These are phyloP conservation scores for Jackrogersella minutella DNA, from an alignment of 495 filamentous ascomycete species.

Conservation along the genomic window DNA sequence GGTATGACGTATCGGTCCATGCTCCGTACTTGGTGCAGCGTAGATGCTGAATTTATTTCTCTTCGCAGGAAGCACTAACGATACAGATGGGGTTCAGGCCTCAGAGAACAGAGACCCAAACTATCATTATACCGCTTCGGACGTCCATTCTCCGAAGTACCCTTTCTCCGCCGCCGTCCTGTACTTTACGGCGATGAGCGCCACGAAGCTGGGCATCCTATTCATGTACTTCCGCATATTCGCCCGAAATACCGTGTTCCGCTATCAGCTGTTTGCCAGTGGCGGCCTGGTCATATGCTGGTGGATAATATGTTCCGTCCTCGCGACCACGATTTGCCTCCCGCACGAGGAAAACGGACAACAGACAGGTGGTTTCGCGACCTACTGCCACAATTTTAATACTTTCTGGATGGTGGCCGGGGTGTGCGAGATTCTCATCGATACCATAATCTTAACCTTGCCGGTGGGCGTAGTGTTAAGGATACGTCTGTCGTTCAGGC, in stretches of 20 bases:
- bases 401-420: constrained; percentile 42
- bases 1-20: not conserved
- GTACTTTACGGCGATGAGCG: constrained; percentile 44
- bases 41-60: not conserved
- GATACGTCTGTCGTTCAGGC: constrained; percentile 36
- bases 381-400: constrained; percentile 43
- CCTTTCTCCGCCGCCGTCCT: constrained; percentile 41
- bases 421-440: constrained; percentile 42
- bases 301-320: constrained; percentile 32
- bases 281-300: constrained; percentile 25
- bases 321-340: constrained; percentile 10
- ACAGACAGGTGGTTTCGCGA: constrained; percentile 4
- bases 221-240: constrained; percentile 52
- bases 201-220: constrained; percentile 48
- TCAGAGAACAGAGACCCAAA: constrained; percentile 29
- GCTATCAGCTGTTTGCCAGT: constrained; percentile 24
- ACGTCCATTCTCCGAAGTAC: constrained; percentile 57
- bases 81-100: constrained; percentile 21
- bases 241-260: constrained; percentile 27
- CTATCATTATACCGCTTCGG: constrained; percentile 56
- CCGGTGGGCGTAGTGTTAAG: constrained; percentile 42
- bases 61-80: constrained; percentile 21
- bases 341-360: not conserved
- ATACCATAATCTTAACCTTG: constrained; percentile 45
- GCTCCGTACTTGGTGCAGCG: not conserved